A percentile compares a stretch with the other conserved stretches of the same genome.
These are phyloP conservation scores for Xylaria curta DNA, from an alignment of 495 filamentous ascomycete genomes.

Conservation along the genomic window DNA sequence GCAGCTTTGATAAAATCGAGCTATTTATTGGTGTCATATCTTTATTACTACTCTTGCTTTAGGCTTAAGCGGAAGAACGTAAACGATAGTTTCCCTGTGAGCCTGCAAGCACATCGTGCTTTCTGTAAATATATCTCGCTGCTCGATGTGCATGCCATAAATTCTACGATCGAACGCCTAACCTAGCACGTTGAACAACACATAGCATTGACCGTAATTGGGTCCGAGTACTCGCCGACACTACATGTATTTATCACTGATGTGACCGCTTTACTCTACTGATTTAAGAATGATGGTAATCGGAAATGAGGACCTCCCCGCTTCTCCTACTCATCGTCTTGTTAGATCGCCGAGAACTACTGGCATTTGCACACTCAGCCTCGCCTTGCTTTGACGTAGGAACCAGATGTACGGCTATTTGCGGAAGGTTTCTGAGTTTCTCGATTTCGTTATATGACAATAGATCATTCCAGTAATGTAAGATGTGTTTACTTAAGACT, in stretches of 20 bases:
- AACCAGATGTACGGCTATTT: conserved; percentile 82
- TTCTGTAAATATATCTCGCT: too few relatives aligned
- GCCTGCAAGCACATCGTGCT: too few relatives aligned
- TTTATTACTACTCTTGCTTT: background rate
- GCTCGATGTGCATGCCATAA: too few relatives aligned
- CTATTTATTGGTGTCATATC: background rate
- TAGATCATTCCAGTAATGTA: background rate
- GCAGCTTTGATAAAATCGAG: background rate
- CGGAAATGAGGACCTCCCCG: too few relatives aligned
- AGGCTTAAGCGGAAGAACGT: too few relatives aligned
- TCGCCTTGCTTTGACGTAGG: conserved; percentile 78
- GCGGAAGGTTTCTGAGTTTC: conserved; percentile 70
- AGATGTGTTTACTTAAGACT: background rate
- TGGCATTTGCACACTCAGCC: conserved; percentile 91
- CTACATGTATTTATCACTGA: conserved; percentile 92
- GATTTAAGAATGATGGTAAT: conserved; percentile 77
- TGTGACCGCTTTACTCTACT: conserved; percentile 81
- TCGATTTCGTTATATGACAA: background rate
- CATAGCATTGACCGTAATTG: conserved; percentile 17
- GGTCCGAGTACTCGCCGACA: conserved; percentile 68
- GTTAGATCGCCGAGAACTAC: conserved; percentile 85
- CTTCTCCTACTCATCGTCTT: conserved; percentile 30
- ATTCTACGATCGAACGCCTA: too few relatives aligned
- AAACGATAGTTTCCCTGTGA: too few relatives aligned
- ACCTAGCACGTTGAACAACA: too few relatives aligned